phyloP scores from a whole-genome alignment of 2,329 filamentous ascomycete species.

The Alternaria rosae region DNA sequence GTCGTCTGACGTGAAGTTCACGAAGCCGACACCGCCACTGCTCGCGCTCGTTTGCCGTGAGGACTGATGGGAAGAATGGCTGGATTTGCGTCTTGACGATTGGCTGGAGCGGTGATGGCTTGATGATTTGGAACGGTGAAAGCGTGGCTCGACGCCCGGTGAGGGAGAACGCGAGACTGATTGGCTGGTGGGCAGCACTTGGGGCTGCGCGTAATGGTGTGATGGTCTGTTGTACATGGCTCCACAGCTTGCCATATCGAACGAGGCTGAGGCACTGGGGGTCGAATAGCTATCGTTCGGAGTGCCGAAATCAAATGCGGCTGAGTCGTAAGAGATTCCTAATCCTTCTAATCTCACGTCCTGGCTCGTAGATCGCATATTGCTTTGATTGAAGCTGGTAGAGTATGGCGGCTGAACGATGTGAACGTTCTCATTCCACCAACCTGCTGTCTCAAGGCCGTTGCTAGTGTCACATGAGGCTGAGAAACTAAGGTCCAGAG shows the following conservation, averaged over 20 bases:
- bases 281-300: background rate
- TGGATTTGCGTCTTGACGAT: constrained; percentile 30
- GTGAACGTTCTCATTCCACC: constrained; percentile 37
- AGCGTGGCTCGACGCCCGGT: constrained; percentile 33
- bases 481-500: constrained; percentile 43
- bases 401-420: constrained; percentile 19
- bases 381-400: constrained; percentile 28
- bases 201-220: constrained; percentile 13
- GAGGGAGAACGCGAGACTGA: constrained; percentile 35
- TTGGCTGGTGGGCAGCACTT: constrained; percentile 26
- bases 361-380: constrained; percentile 28
- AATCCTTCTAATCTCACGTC: constrained; percentile 33
- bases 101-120: constrained; percentile 16
- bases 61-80: constrained; percentile 28
- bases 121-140: constrained; percentile 33
- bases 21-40: constrained; percentile 68
- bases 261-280: constrained; percentile 21
- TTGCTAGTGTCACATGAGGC: constrained; percentile 38
- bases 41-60: constrained; percentile 52
- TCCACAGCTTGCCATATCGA: constrained; percentile 20
- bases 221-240: constrained; percentile 26
- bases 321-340: constrained; percentile 41
- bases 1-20: constrained; percentile 89
- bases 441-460: constrained; percentile 34
- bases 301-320: constrained; percentile 28